phyloP scores from a whole-genome alignment of 2,329 filamentous ascomycete species.

The Calonectria pauciramosa region DNA sequence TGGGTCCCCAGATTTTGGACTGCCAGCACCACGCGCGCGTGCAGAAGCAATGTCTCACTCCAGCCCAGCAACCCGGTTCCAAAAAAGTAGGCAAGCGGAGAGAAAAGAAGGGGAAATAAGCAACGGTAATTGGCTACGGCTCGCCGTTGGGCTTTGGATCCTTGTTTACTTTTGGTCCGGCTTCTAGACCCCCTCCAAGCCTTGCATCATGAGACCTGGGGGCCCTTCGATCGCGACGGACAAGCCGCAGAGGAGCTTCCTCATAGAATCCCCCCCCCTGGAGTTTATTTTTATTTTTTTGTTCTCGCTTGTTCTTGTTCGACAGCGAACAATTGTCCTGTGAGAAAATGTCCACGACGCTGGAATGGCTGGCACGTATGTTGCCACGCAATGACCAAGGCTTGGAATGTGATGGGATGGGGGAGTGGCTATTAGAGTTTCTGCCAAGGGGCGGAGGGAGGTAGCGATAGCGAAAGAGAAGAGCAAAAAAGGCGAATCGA shows the following conservation, averaged over 20 bases:
- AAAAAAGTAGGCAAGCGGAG: neutral
- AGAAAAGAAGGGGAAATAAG: neutral
- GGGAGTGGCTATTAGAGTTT: neutral
- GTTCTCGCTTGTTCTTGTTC: neutral
- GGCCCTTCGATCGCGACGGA: neutral
- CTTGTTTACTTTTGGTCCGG: neutral
- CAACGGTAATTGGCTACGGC: neutral
- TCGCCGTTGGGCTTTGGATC: neutral
- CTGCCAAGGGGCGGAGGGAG: neutral
- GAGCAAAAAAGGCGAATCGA: neutral
- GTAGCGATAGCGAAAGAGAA: neutral
- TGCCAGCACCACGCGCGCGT: neutral
- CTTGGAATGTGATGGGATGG: neutral
- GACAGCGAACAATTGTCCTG: neutral
- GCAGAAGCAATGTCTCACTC: neutral
- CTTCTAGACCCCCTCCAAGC: neutral
- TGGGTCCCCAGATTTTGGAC: conserved; percentile 7
- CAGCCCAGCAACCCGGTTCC: neutral
- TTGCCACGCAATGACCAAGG: neutral
- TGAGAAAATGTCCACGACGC: neutral
- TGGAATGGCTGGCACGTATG: neutral
- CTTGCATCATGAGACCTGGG: neutral
- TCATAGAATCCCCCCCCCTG: neutral
- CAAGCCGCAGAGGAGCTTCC: neutral
- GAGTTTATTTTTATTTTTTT: neutral